Evolutionary conservation across 805 yeast species (phyloP).

Genomic region (Torulaspora microellipsoides): DNA sequence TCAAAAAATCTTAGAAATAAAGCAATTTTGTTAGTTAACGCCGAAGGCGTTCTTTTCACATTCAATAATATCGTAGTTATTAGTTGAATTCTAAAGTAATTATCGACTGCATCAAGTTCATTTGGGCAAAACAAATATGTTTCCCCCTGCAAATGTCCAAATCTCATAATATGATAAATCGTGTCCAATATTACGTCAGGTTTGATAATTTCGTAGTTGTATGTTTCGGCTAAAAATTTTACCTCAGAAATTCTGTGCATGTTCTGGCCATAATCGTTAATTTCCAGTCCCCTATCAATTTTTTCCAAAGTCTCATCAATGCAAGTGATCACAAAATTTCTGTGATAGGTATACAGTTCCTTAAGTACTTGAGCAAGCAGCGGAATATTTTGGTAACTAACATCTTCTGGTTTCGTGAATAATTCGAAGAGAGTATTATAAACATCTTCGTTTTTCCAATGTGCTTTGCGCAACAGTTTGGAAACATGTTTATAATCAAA

Average conservation of each 20-base stretch:
- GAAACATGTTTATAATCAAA: conserved; percentile 36
- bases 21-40: conserved; percentile 29
- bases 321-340: conserved; percentile 41
- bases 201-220: conserved; percentile 44
- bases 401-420: conserved; percentile 56
- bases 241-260: conserved; percentile 59
- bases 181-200: conserved; percentile 46
- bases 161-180: conserved; percentile 52
- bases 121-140: conserved; percentile 44
- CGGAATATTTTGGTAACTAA: conserved; percentile 53
- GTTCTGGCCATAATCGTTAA: conserved; percentile 53
- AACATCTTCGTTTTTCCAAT: conserved; percentile 42
- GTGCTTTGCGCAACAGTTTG: conserved; percentile 40
- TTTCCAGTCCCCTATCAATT: conserved; percentile 62
- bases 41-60: conserved; percentile 19
- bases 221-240: conserved; percentile 55
- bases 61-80: conserved; percentile 41
- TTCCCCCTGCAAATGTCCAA: conserved; percentile 58
- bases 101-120: conserved; percentile 56
- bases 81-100: conserved; percentile 68
- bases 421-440: conserved; percentile 34
- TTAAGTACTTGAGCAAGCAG: conserved; percentile 47
- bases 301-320: conserved; percentile 64
- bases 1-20: conserved; percentile 59
- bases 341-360: conserved; percentile 34